Evolutionary conservation across 495 filamentous ascomycete species (phyloP), one percentile per base, ranked within the genome.

Genomic region (Aspergillus bridgeri): DNA sequence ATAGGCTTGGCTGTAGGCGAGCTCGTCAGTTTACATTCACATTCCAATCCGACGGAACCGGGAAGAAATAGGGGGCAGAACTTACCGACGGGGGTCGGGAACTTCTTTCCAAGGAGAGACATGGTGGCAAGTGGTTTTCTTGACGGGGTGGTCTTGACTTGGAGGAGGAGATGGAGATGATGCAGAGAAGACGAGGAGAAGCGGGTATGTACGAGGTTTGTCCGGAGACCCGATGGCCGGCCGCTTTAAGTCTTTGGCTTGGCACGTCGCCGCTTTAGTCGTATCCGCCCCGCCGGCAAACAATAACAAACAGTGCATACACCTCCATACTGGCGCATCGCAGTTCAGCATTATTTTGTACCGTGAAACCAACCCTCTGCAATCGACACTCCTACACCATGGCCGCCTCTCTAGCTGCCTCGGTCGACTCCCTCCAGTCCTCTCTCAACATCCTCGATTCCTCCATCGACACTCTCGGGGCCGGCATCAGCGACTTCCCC

Each of bases 21-120:
- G 56, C 62, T 68, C 58, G 65, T 69, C 74, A 58, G 75, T 70
- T 73, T 0, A 15, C 17, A 23, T 24, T 38, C 51, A 24, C 7
- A 33, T 5, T 13, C 11, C 29, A 46, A n/a, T 33, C 29, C 18
- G 27, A 9, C 46, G 21, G 44, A 24, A 5, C 44, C 27, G 43
- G n/a, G 15, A 21, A 4, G 21, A 51, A 4, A n/a, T 17, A 24
- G 51, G 42, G 49, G 52, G 69, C 67, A 71, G 63, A 66, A 86
- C 92, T 61, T 87, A 96, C 93, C 82, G 66, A 96, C 73, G 47
- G 89, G 88, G 62, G 86, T 83, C 65, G 89, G 89, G 81, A 92
- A 98, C 83, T 96, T 96, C 85, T 95, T 96, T 69, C 86, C 86
- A 72, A 96, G 81, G 75, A 90, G 79, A 78, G 84, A 82, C 90